Evolutionary conservation across 306 rosid genomes (phyloP).

Genomic region (Cicer arietinum): DNA sequence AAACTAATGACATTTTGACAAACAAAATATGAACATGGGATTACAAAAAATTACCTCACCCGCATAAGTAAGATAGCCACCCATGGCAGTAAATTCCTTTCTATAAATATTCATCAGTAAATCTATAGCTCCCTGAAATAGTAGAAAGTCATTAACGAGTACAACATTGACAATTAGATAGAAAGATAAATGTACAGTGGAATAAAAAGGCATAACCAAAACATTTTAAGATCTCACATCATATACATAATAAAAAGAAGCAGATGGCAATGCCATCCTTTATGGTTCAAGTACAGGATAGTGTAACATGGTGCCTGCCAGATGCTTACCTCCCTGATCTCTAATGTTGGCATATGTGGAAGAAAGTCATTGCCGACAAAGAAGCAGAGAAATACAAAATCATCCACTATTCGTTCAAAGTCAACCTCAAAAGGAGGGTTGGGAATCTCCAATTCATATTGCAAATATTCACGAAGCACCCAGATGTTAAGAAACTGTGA

Average conservation of each 20-base stretch:
- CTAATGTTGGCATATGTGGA: constrained; percentile 96
- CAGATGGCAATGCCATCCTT: constrained; percentile 29
- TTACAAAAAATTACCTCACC: constrained; percentile 75
- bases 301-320: constrained; percentile 37
- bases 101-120: constrained; percentile 91
- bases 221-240: constrained; percentile 8
- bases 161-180: constrained; percentile 27
- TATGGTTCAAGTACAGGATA: constrained; percentile 34
- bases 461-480: constrained; percentile 84
- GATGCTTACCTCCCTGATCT: constrained; percentile 88
- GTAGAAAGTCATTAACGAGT: constrained; percentile 40
- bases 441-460: constrained; percentile 73
- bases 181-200: constrained; percentile 9
- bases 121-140: constrained; percentile 89
- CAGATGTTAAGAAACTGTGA: constrained; percentile 77
- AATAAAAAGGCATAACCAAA: background rate
- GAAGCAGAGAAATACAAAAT: constrained; percentile 84
- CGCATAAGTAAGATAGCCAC: constrained; percentile 96
- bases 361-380: constrained; percentile 85
- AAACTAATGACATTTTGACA: constrained; percentile 23
- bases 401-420: constrained; percentile 77
- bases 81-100: constrained; percentile 83
- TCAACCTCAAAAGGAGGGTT: constrained; percentile 76
- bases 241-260: constrained; percentile 19
- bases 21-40: constrained; percentile 13